Evolutionary conservation across 495 filamentous ascomycete genomes (phyloP).

Genomic region (Neurospora cerealis): DNA sequence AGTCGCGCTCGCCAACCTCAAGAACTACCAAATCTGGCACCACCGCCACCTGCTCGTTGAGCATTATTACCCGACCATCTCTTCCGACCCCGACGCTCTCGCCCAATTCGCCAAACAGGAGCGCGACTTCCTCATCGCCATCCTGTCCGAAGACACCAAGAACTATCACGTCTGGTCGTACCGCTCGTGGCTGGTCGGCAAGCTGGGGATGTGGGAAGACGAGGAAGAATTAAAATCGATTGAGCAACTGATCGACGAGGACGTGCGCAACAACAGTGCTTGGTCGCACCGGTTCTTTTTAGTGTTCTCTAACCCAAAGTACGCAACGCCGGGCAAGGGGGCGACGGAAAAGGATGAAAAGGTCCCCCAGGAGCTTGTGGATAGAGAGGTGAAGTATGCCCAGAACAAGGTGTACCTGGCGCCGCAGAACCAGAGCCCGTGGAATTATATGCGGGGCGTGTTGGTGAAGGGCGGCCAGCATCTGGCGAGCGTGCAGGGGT

Average conservation of each 20-base stretch:
- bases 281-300: constrained; percentile 96
- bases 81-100: constrained; percentile 22
- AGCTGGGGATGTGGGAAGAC: constrained; percentile 54
- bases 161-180: constrained; percentile 99
- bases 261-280: constrained; percentile 90
- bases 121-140: constrained; percentile 61
- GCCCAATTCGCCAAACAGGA: constrained; percentile 43
- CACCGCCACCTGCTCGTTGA: constrained; percentile 82
- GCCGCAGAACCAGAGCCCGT: constrained; percentile 88
- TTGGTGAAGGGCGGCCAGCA: constrained; percentile 51
- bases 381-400: constrained; percentile 65
- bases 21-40: constrained; percentile 99
- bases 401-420: constrained; percentile 61
- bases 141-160: constrained; percentile 81
- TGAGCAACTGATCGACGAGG: constrained; percentile 57
- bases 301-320: constrained; percentile 58
- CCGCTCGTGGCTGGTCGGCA: constrained; percentile 80
- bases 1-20: constrained; percentile 71
- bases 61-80: constrained; percentile 46
- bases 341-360: constrained; percentile 35
- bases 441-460: constrained; percentile 81
- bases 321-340: constrained; percentile 36
- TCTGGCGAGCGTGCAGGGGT: constrained; percentile 49
- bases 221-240: constrained; percentile 55
- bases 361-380: constrained; percentile 52